These are phyloP conservation scores for Aspergillus neotritici DNA, from an alignment of 2,329 filamentous ascomycete genomes.

Conservation along the genomic window DNA sequence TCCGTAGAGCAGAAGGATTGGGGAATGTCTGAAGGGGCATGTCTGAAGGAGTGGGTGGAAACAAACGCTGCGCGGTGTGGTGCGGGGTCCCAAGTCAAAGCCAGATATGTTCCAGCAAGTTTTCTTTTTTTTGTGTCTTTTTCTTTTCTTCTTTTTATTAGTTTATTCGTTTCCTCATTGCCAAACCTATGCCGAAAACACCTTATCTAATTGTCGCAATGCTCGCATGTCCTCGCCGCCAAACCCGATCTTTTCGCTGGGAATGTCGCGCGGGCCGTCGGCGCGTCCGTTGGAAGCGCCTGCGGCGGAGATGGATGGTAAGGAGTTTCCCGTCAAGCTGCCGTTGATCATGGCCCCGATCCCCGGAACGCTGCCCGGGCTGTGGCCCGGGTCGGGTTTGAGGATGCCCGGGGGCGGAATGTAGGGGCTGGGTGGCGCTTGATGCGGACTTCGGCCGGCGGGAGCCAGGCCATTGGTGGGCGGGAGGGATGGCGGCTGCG, in stretches of 20 bases:
- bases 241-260: slow-evolving; percentile 52
- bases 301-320: slow-evolving; percentile 21
- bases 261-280: slow-evolving; percentile 50
- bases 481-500: slow-evolving; percentile 19
- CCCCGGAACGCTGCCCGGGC: slow-evolving; percentile 46
- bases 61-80: no score
- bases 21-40: no score
- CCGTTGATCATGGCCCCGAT: slow-evolving; percentile 46
- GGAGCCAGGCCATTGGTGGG: slow-evolving; percentile 18
- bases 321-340: slow-evolving; percentile 22
- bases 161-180: neutral
- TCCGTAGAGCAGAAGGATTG: no score
- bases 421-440: neutral
- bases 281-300: slow-evolving; percentile 17
- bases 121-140: no score
- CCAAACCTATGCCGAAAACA: slow-evolving; percentile 39
- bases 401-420: slow-evolving; percentile 13
- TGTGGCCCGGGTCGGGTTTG: slow-evolving; percentile 22
- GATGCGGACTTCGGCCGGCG: slow-evolving; percentile 22
- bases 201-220: slow-evolving; percentile 58
- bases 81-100: no score
- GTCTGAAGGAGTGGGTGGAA: no score
- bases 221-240: slow-evolving; percentile 59
- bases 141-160: no score
- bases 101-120: no score